These are phyloP conservation scores for Alternaria alternata DNA, from an alignment of 2,329 filamentous ascomycete genomes.

Conservation along the genomic window DNA sequence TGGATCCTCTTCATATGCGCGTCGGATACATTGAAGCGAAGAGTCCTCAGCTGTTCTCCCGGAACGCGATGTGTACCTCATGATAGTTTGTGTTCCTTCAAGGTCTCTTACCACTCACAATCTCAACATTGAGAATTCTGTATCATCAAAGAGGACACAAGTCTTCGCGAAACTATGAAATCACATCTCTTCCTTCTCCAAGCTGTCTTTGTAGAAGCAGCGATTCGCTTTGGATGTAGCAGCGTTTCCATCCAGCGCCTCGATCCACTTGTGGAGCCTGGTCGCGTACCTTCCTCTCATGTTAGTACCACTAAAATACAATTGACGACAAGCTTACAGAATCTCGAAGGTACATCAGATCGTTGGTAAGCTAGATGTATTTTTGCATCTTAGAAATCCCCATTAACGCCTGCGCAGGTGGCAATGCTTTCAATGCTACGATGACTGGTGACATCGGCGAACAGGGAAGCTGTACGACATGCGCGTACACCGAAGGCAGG, in stretches of 20 bases:
- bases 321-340: neutral
- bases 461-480: slow-evolving; percentile 25
- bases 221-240: slow-evolving; percentile 32
- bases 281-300: slow-evolving; percentile 30
- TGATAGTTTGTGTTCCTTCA: neutral
- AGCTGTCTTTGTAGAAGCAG: slow-evolving; percentile 17
- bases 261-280: slow-evolving; percentile 39
- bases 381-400: neutral
- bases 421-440: slow-evolving; percentile 30
- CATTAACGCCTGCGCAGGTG: slow-evolving; percentile 12
- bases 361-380: slow-evolving; percentile 9
- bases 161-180: neutral
- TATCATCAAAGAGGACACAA: neutral
- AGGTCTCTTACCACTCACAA: neutral
- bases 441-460: slow-evolving; percentile 24
- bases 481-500: slow-evolving; percentile 36
- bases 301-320: slow-evolving; percentile 4
- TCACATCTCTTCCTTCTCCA: slow-evolving; percentile 56
- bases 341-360: slow-evolving; percentile 21
- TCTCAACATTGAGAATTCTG: neutral
- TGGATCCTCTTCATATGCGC: neutral
- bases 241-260: slow-evolving; percentile 32
- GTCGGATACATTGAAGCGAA: neutral
- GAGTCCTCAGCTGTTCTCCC: neutral
- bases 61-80: neutral